Evolutionary conservation across 1,284 basidiomycete species (phyloP).

Genomic region (Papiliotrema laurentii): DNA sequence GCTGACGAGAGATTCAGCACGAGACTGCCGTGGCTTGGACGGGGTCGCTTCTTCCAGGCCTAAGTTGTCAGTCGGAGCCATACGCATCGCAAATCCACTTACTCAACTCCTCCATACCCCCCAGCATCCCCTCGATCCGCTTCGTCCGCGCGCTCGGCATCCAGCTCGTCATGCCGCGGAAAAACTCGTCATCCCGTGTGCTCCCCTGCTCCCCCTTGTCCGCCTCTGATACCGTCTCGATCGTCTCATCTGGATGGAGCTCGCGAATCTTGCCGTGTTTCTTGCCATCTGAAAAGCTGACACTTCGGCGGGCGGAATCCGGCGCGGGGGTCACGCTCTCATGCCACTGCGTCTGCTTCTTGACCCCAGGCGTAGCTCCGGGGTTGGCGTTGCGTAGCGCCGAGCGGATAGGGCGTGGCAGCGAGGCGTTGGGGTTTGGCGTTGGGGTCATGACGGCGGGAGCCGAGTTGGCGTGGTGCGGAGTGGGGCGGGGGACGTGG

Average conservation of each 20-base stretch:
- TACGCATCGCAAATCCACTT: slow-evolving; percentile 28
- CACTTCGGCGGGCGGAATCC: slow-evolving; percentile 62
- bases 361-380: slow-evolving; percentile 41
- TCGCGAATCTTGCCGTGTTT: slow-evolving; percentile 75
- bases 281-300: slow-evolving; percentile 91
- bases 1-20: neutral
- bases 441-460: slow-evolving; percentile 34
- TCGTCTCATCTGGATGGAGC: slow-evolving; percentile 41
- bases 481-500: slow-evolving; percentile 11
- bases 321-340: slow-evolving; percentile 33
- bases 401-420: slow-evolving; percentile 30
- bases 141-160: slow-evolving; percentile 66
- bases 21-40: slow-evolving; percentile 52
- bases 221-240: slow-evolving; percentile 4
- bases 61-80: slow-evolving; percentile 20
- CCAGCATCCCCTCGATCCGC: slow-evolving; percentile 71
- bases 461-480: slow-evolving; percentile 25
- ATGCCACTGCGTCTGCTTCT: slow-evolving; percentile 44
- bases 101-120: slow-evolving; percentile 64
- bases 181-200: slow-evolving; percentile 47
- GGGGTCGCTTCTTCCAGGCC: slow-evolving; percentile 55
- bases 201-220: slow-evolving; percentile 11
- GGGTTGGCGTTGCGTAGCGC: slow-evolving; percentile 33
- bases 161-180: slow-evolving; percentile 39
- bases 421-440: slow-evolving; percentile 9